Base-by-base conservation (phyloP, 73 alveolate species). In the Stentor coeruleus region DNA sequence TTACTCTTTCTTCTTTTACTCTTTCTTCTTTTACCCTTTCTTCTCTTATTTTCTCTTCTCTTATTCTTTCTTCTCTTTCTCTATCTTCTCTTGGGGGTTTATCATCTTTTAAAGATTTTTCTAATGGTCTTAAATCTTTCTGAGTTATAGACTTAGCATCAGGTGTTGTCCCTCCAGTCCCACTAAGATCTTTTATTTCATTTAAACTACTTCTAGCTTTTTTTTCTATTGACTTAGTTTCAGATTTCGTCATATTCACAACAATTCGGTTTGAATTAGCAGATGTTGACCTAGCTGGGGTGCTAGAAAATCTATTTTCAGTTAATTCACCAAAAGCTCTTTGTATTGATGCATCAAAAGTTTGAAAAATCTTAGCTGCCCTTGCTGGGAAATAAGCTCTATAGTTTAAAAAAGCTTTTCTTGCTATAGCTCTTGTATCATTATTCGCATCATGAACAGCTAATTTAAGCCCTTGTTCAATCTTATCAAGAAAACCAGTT, bases 361-460 rank as follows among this genome's bases (percentile, higher is more conserved):
- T 28, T 26, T 20, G 39, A 49, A 80, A 58, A 3, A 80, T 33
- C 74, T 6, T n/a, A 30, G 55, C 38, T 26, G 86, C 86, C 38
- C 86, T 80, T 3, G n/a, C 60, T 3, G 86, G 86, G 55, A 40
- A 80, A 36, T 33, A 14, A 3, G 30, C 55, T 31, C 35, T 55
- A 39, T 30, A 80, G 33, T 26, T 26, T 66, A 57, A 39, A 59
- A n/a, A 80, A 38, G 41, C 31, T 26, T 26, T 55, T 58, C 86
- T 80, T 33, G 59, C 86, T 20, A 39, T 35, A 26, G 31, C 40
- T 41, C 86, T 55, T 15, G 86, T 59, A 15, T 80, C 86, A 15
- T 14, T 4, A 80, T 40, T 30, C 15, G 86, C 86, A 39, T 80
- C 86, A 31, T 30, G 6, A 14, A 80, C 76, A 3, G 73, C 73